Base-by-base conservation (phyloP, 805 yeast species). In the Candida arabinofermentans region DNA sequence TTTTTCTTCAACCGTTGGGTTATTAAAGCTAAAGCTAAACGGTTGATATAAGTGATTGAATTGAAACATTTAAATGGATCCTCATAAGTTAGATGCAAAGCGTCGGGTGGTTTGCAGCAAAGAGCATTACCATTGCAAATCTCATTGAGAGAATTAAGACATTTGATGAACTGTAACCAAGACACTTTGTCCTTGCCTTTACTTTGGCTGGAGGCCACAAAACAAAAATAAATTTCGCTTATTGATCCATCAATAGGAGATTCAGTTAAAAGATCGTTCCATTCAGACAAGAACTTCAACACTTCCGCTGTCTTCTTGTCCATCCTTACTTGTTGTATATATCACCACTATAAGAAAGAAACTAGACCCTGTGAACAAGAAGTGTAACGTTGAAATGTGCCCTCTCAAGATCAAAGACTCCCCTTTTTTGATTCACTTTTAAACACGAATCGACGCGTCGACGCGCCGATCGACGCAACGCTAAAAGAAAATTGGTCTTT, bases 171-270 rank as follows among this genome's bases (percentile, higher is more conserved):
- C 27, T 61, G 65, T 22, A 59, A 38, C 65, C 66, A 62, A 4
- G 65, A 58, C 2, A 62, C 64, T 36, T 59, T 59, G 37, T 62
- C 65, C 32, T 56, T 61, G 1, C 65, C 64, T 32, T 50, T 58
- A 24, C 51, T 55, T 30, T 59, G 60, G 8, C 49, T 49, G 3
- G 61, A 54, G 8, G 58, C 57, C 7, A 61, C 59, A 36, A 60
- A 58, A 37, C 61, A 57, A 37, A 60, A 61, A 41, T 62, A 62
- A 2, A 55, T 51, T 36, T 61, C 63, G 1, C 62, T 42, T 4
- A 63, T 46, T 1, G 54, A 45, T 3, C 68, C 68, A 12, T 47
- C 48, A 5, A 63, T 58, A 2, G 68, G 68, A 1, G 56, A 54
- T 19, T 55, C 55, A 0, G 58, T 48, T 5, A 63, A 45, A 7